phyloP scores from a whole-genome alignment of 2,329 filamentous ascomycete species.

The Xylaria sp. region DNA sequence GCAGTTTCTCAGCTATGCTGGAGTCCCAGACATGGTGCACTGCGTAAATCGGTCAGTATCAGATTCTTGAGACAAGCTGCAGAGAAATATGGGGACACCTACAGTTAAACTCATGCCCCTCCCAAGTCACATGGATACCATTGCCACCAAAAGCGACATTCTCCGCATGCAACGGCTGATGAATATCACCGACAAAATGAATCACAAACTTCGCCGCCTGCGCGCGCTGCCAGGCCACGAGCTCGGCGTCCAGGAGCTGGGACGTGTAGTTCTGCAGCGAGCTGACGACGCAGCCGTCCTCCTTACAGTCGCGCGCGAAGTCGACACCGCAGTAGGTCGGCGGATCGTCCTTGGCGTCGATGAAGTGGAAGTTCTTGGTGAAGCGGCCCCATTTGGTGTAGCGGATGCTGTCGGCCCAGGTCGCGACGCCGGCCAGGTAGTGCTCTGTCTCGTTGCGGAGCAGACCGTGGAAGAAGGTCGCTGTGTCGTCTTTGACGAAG shows the following conservation, averaged over 20 bases:
- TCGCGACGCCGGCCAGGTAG: conserved; percentile 58
- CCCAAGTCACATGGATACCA: conserved; percentile 58
- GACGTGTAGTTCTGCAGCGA: conserved; percentile 57
- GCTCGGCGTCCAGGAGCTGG: conserved; percentile 43
- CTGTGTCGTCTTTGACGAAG: conserved; percentile 53
- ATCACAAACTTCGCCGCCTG: conserved; percentile 62
- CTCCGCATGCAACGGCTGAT: conserved; percentile 64
- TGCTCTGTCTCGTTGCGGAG: conserved; percentile 49
- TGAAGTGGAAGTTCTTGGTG: conserved; percentile 61
- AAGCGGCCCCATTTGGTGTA: conserved; percentile 60
- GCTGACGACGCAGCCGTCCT: conserved; percentile 56
- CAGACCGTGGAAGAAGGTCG: conserved; percentile 52
- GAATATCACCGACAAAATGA: conserved; percentile 66
- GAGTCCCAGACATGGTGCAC: conserved; percentile 70
- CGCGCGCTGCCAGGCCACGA: conserved; percentile 43
- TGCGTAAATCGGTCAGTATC: conserved; percentile 6
- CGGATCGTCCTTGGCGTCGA: conserved; percentile 61
- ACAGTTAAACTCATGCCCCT: conserved; percentile 51
- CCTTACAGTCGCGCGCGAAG: conserved; percentile 58
- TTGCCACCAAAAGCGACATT: conserved; percentile 62
- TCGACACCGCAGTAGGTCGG: conserved; percentile 55
- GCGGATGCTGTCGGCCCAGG: conserved; percentile 62
- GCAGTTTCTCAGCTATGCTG: conserved; percentile 59
- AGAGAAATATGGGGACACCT: no score
- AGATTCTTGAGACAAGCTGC: no score